Evolutionary conservation across 805 yeast species (phyloP).

Genomic region (Starmerella stigmatis): DNA sequence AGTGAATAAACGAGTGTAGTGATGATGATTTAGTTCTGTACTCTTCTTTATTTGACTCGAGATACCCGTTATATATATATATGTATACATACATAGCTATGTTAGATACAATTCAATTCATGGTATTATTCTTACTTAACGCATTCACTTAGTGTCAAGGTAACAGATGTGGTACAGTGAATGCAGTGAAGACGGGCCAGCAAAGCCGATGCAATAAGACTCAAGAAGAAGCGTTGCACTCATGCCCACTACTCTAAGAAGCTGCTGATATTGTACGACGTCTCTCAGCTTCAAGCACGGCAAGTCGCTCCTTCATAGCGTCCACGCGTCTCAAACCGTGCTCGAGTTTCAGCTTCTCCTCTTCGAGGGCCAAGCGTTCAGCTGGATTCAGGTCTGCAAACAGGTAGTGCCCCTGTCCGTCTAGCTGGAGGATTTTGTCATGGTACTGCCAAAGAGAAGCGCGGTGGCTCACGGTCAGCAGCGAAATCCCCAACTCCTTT

Average conservation of each 20-base stretch:
- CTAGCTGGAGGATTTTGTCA: conserved; percentile 67
- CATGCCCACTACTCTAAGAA: background rate
- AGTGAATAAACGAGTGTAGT: too few relatives aligned
- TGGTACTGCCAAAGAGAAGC: conserved; percentile 91
- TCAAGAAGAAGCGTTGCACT: too few relatives aligned
- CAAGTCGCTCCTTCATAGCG: conserved; percentile 52
- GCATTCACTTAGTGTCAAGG: too few relatives aligned
- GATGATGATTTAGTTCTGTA: too few relatives aligned
- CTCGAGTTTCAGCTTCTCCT: conserved; percentile 64
- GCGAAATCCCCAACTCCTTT: conserved; percentile 63
- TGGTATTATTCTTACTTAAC: too few relatives aligned
- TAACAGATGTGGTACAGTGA: background rate
- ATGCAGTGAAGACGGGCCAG: too few relatives aligned
- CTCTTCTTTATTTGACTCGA: too few relatives aligned
- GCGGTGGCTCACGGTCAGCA: conserved; percentile 84
- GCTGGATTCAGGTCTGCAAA: conserved; percentile 59
- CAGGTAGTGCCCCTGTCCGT: conserved; percentile 65
- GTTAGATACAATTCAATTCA: too few relatives aligned
- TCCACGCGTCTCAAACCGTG: conserved; percentile 61
- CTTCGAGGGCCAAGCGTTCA: conserved; percentile 61
- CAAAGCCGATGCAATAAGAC: too few relatives aligned
- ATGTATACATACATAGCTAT: too few relatives aligned
- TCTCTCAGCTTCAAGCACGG: conserved; percentile 36
- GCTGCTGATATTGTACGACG: background rate
- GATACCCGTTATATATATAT: too few relatives aligned